Evolutionary conservation across 345 rosid genomes (phyloP).

Genomic region (Eutrema heterophyllum): DNA sequence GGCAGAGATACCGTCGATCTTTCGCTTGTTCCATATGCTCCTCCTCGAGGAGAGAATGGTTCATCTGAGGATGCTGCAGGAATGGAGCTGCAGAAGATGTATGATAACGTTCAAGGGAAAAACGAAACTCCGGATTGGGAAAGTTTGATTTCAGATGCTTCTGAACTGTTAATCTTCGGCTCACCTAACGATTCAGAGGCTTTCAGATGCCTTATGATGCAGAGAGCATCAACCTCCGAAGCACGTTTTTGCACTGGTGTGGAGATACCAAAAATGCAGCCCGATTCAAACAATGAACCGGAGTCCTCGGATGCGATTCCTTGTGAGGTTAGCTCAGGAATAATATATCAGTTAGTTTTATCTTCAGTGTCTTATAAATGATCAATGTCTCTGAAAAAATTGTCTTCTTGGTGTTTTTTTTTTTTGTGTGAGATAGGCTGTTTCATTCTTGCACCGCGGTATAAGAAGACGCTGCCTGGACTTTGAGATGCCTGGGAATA

Average conservation of each 20-base stretch:
- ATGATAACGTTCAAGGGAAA: slow-evolving; percentile 33
- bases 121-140: slow-evolving; percentile 60
- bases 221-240: slow-evolving; percentile 44
- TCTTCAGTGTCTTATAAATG: background rate
- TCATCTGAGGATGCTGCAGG: slow-evolving; percentile 31
- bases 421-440: slow-evolving; percentile 36
- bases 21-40: slow-evolving; percentile 36
- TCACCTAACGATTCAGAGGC: slow-evolving; percentile 67
- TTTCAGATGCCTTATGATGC: slow-evolving; percentile 57
- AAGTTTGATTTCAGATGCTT: slow-evolving; percentile 36
- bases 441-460: slow-evolving; percentile 75
- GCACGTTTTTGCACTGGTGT: background rate
- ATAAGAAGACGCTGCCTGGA: slow-evolving; percentile 87
- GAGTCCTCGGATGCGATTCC: slow-evolving; percentile 13
- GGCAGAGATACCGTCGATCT: slow-evolving; percentile 16
- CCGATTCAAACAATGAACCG: slow-evolving; percentile 2
- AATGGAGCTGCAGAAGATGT: slow-evolving; percentile 22
- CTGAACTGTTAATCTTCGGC: slow-evolving; percentile 51
- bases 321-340: slow-evolving; percentile 16
- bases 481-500: slow-evolving; percentile 55
- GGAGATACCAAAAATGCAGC: slow-evolving; percentile 21
- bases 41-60: slow-evolving; percentile 29
- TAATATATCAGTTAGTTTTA: background rate
- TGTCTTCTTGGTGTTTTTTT: background rate
- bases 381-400: background rate